phyloP scores from a whole-genome alignment of 345 rosid genomes.

The Citrus glauca region DNA sequence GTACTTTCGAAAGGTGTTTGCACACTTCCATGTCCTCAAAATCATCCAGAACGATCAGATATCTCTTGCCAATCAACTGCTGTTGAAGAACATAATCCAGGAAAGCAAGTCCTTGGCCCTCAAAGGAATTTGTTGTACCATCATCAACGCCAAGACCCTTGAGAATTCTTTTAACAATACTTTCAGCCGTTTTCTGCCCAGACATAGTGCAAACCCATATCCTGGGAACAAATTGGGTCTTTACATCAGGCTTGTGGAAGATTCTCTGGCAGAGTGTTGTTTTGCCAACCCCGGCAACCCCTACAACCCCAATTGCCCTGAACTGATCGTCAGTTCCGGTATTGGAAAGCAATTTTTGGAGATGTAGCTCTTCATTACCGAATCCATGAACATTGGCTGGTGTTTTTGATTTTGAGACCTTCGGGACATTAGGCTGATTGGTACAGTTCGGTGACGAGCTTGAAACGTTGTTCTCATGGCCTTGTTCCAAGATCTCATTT shows the following conservation, averaged over 20 bases:
- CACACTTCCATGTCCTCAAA: background rate
- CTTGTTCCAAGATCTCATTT: background rate
- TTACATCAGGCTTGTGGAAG: background rate
- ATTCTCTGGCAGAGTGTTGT: constrained; percentile 9
- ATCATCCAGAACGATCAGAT: constrained; percentile 24
- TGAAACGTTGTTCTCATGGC: background rate
- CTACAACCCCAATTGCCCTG: constrained; percentile 11
- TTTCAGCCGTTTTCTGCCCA: background rate
- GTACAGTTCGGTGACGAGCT: background rate
- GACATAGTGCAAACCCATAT: constrained; percentile 1
- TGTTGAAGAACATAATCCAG: background rate
- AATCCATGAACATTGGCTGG: background rate
- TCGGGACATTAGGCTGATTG: background rate
- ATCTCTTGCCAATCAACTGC: constrained; percentile 19
- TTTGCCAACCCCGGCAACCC: constrained; percentile 1
- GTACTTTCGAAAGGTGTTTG: constrained; percentile 1
- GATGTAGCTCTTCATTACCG: background rate
- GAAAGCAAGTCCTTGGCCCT: constrained; percentile 3
- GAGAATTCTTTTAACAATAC: background rate
- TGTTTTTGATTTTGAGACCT: background rate
- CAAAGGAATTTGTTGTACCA: background rate
- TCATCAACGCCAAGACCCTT: background rate
- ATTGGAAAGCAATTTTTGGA: constrained; percentile 5
- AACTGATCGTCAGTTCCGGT: background rate
- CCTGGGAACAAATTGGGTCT: constrained; percentile 18